A percentile compares a stretch with the other conserved stretches of the same genome.
These are phyloP conservation scores for Lentinula raphanica DNA, from an alignment of 768 basidiomycete genomes.

Conservation along the genomic window DNA sequence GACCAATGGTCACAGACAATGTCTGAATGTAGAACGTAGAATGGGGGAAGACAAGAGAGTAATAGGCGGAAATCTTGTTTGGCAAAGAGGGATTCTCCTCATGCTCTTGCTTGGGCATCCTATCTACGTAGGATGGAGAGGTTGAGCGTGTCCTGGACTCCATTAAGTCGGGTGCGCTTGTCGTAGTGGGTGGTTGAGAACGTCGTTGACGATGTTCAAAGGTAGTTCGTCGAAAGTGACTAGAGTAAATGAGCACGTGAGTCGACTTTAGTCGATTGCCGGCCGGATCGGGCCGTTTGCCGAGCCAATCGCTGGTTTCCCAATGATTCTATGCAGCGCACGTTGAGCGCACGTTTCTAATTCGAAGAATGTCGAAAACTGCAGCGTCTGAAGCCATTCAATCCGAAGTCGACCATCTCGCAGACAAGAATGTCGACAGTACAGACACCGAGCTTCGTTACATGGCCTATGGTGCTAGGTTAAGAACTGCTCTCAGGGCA, in stretches of 20 bases:
- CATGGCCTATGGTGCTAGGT: conserved; percentile 72
- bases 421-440: conserved; percentile 58
- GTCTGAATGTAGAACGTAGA: conserved; percentile 98
- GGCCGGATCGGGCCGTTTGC: background rate
- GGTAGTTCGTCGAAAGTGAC: conserved; percentile 7
- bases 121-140: conserved; percentile 25
- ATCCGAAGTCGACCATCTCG: conserved; percentile 50
- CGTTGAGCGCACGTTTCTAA: conserved; percentile 5
- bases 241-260: background rate
- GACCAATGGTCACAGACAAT: conserved; percentile 88
- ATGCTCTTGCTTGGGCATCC: conserved; percentile 17
- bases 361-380: conserved; percentile 11
- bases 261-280: background rate
- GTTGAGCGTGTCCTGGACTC: conserved; percentile 39
- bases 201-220: conserved; percentile 16
- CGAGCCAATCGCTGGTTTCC: background rate
- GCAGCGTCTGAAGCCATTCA: conserved; percentile 35
- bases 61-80: conserved; percentile 88
- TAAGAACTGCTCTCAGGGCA: conserved; percentile 71
- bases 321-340: too few relatives aligned
- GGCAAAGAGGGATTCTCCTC: conserved; percentile 36
- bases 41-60: conserved; percentile 87
- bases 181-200: conserved; percentile 14
- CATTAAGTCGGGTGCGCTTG: conserved; percentile 22
- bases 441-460: conserved; percentile 67